Base-by-base conservation (phyloP, 1,284 basidiomycete genomes). In the Omphalotus olearius region DNA sequence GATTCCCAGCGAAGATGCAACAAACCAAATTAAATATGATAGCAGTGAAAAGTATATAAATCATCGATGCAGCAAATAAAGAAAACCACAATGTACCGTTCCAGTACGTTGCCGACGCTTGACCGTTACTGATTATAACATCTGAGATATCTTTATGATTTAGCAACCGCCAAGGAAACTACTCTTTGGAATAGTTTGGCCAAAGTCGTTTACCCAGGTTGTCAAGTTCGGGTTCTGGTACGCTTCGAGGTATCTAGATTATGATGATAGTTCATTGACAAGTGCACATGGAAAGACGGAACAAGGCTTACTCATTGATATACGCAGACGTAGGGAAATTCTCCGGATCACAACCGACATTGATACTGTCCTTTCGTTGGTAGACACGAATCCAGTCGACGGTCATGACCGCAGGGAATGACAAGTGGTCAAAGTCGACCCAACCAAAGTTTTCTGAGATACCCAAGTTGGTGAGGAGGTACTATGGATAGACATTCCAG, bases 301-400 rank as follows among this genome's bases (percentile, higher is more conserved):
- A 25, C 25, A 43, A 6, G 6, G 23, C 25, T 23, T 25, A 28
- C 35, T 18, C 33, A 38, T 20, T 23, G 36, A 80, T 80, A 58
- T 80, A 81, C 14, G 66, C 60, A 28, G 61, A 62, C 0, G 83
- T 78, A 3, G 76, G 76, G 52, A 69, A 67, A 41, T 59, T 62
- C 13, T 64, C 45, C 2, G 76, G 75, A 51, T 69, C 59, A 58
- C 75, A 78, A 11, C 64, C 62, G 46, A 69, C 52, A 33, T 69
- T 65, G 49, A 56, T 51, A 38, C 66, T 65, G 45, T 64, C 72
- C 25, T 64, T 59, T 14, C 69, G 66, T 58, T 79, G 76, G 56
- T 79, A 79, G 14, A 79, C 69, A 16, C 76, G 72, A n/a, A 79
- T 63, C 48, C 76, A 79, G 57, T 79, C 76, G 51, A 79, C 59